Conservation (phyloP, 306 rosid genomes). For the Coriaria nepalensis region DNA sequence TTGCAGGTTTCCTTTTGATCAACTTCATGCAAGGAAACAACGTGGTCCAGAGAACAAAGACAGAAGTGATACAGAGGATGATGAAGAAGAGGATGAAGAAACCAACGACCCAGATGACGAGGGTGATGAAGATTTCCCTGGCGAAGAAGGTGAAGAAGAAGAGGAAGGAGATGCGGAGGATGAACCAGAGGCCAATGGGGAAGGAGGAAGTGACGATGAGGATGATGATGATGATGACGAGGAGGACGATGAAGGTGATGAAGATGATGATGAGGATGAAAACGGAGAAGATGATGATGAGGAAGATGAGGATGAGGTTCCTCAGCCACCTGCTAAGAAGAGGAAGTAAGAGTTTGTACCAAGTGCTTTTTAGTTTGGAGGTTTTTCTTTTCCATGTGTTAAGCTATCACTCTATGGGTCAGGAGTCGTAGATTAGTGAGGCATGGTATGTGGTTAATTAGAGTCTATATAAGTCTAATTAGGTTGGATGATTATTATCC, state of each 20-base stretch:
- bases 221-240: slow-evolving; percentile 17
- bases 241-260: slow-evolving; percentile 8
- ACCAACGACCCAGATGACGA: slow-evolving; percentile 35
- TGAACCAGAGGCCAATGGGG: slow-evolving; percentile 47
- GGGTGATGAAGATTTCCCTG: slow-evolving; percentile 51
- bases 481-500: too few relatives aligned
- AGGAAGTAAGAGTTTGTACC: slow-evolving; percentile 41
- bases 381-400: slow-evolving; percentile 2
- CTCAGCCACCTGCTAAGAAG: slow-evolving; percentile 68
- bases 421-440: background rate
- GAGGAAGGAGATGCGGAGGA: slow-evolving; percentile 48
- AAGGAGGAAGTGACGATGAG: slow-evolving; percentile 29
- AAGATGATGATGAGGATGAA: slow-evolving; percentile 6
- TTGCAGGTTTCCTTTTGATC: slow-evolving; percentile 53
- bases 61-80: slow-evolving; percentile 70
- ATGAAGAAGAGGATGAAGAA: slow-evolving; percentile 31
- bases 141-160: slow-evolving; percentile 49
- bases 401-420: slow-evolving; percentile 2
- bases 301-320: slow-evolving; percentile 42
- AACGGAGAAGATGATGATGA: slow-evolving; percentile 37
- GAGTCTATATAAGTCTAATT: too few relatives aligned
- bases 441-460: too few relatives aligned
- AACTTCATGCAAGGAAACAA: slow-evolving; percentile 21
- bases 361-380: background rate
- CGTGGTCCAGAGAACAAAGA: slow-evolving; percentile 48